Percentiles rank a stretch among this genome's conserved stretches.
Evolutionary conservation across 257 asterid genomes (phyloP).

Genomic region (Solanum dulcamara): DNA sequence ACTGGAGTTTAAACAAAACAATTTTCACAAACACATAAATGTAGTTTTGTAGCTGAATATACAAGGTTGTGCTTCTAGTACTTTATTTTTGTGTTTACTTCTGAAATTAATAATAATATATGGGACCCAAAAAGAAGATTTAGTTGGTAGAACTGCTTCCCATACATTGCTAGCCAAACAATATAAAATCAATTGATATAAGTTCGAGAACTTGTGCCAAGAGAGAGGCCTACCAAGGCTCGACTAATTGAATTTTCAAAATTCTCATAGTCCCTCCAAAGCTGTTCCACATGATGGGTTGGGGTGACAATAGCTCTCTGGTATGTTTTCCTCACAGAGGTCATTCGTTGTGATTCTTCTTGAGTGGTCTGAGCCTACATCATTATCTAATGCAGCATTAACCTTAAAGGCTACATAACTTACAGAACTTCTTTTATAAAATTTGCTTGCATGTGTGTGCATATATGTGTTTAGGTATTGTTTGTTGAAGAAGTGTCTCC

Average conservation of each 20-base stretch:
- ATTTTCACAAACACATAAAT: not conserved
- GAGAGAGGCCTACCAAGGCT: constrained; percentile 52
- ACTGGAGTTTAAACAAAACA: not conserved
- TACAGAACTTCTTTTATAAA: not conserved
- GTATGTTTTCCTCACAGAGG: constrained; percentile 68
- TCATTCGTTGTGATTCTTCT: constrained; percentile 87
- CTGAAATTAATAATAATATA: not conserved
- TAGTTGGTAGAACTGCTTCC: not conserved
- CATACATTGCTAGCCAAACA: not conserved
- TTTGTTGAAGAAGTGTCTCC: constrained; percentile 6
- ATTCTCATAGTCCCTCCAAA: constrained; percentile 96
- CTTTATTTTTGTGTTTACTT: not conserved
- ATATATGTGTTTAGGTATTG: not conserved
- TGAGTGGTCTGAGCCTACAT: constrained; percentile 59
- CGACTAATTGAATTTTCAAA: constrained; percentile 96
- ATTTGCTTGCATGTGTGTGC: not conserved
- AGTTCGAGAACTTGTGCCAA: not conserved
- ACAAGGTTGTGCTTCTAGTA: not conserved
- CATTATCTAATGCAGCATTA: constrained; percentile 10
- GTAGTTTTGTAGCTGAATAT: not conserved
- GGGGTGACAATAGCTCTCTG: constrained; percentile 93
- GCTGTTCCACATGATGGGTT: constrained; percentile 82
- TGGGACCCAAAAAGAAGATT: not conserved
- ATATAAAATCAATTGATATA: not conserved
- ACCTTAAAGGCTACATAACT: constrained; percentile 5